These are phyloP conservation scores for Pseudocercospora pini-densiflorae DNA, from an alignment of 2,329 filamentous ascomycete genomes.

Conservation along the genomic window DNA sequence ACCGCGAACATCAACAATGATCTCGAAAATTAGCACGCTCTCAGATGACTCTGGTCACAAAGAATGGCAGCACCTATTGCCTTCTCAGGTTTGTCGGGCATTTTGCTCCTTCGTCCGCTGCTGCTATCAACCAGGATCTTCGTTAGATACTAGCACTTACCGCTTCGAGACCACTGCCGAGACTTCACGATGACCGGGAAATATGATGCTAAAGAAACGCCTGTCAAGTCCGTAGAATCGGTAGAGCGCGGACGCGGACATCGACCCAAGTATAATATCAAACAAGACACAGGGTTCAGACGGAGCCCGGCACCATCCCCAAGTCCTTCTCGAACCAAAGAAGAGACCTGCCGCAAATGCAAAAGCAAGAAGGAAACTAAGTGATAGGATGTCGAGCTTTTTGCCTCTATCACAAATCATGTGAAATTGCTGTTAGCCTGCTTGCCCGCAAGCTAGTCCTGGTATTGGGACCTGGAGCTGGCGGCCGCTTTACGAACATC, in stretches of 20 bases:
- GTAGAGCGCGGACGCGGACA: neutral
- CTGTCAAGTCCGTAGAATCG: conserved; percentile 2
- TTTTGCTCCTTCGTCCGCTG: neutral
- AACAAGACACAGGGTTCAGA: neutral
- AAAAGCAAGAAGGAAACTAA: neutral
- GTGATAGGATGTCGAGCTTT: neutral
- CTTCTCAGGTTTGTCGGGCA: neutral
- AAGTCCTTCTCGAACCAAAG: neutral
- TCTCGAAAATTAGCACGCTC: neutral
- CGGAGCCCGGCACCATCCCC: conserved; percentile 1
- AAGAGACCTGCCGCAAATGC: neutral
- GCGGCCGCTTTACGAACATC: neutral
- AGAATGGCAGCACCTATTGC: neutral
- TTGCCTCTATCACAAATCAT: neutral
- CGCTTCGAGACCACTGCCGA: neutral
- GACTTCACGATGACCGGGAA: neutral
- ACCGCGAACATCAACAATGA: conserved; percentile 3
- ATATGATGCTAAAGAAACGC: neutral
- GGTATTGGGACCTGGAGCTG: neutral
- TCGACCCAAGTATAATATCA: neutral
- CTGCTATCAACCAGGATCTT: neutral
- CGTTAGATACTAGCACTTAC: neutral
- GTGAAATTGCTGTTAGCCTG: neutral
- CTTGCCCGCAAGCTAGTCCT: neutral
- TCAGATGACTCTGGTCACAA: neutral